Evolutionary conservation across 2,329 filamentous ascomycete genomes (phyloP).

Genomic region (Pyricularia grisea): DNA sequence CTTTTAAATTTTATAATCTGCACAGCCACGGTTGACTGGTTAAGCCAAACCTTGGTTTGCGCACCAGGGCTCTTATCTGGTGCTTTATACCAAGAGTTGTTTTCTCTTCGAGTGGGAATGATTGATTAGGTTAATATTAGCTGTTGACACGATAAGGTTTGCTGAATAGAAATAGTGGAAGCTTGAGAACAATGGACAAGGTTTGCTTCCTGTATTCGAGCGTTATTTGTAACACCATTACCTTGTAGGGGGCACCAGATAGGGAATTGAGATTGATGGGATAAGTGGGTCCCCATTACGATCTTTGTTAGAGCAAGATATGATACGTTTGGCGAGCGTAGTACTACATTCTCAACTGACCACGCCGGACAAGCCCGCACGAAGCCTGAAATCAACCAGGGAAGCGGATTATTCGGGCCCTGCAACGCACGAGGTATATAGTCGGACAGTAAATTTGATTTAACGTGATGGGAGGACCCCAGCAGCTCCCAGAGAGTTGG

Average conservation of each 20-base stretch:
- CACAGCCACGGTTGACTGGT: background rate
- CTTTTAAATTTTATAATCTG: no score
- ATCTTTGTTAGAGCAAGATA: background rate
- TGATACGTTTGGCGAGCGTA: no score
- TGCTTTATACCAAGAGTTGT: conserved; percentile 60
- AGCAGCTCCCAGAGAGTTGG: no score
- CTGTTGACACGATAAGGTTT: background rate
- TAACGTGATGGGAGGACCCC: no score
- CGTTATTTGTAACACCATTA: background rate
- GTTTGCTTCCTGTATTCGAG: background rate
- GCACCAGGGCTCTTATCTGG: conserved; percentile 49
- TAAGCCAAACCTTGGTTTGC: conserved; percentile 42
- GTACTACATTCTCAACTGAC: no score
- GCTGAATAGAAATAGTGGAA: background rate
- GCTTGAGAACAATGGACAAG: background rate
- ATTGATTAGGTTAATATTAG: no score
- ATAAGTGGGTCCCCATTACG: background rate
- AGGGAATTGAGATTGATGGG: background rate
- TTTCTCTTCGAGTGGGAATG: conserved; percentile 14
- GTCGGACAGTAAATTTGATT: no score
- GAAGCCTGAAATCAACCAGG: no score
- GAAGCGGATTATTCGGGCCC: no score
- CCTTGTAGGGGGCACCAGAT: no score
- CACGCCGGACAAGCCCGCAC: no score
- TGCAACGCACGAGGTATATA: no score